Conservation (phyloP, 371 early-diverging fungal species). For the Batkoa obscura region DNA sequence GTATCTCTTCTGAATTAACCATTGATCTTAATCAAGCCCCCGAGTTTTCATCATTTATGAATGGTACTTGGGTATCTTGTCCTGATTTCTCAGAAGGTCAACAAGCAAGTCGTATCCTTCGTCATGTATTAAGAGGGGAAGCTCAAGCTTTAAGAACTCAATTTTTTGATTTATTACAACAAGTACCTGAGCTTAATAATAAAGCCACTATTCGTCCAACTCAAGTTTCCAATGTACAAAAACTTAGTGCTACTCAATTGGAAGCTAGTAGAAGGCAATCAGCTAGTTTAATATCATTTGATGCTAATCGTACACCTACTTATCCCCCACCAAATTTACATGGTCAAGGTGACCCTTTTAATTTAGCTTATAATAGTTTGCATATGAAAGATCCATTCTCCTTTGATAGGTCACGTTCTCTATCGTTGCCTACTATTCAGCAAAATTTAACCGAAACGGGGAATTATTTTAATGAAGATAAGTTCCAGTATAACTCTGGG, state of each 20-base stretch:
- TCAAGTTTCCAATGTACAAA: background rate
- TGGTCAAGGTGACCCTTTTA: too few species aligned
- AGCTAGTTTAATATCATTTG: background rate
- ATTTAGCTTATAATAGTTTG: too few species aligned
- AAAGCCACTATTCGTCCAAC: conserved; percentile 4
- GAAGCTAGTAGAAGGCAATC: conserved; percentile 2
- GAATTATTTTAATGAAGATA: too few species aligned
- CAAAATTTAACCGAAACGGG: too few species aligned
- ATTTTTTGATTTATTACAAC: conserved; percentile 15
- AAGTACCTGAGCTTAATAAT: conserved; percentile 6
- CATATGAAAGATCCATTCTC: too few species aligned
- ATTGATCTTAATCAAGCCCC: conserved; percentile 37
- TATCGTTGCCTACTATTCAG: too few species aligned
- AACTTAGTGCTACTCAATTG: background rate
- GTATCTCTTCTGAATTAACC: conserved; percentile 27
- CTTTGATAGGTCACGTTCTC: too few species aligned
- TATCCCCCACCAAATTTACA: too few species aligned
- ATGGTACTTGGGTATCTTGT: conserved; percentile 37
- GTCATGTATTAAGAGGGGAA: conserved; percentile 40
- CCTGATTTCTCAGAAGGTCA: conserved; percentile 54
- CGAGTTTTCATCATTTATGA: conserved; percentile 18
- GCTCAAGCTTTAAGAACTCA: conserved; percentile 31
- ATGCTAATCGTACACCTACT: too few species aligned
- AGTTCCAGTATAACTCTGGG: too few species aligned
- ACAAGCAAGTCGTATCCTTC: conserved; percentile 40